Evolutionary conservation across 345 rosid species (phyloP), one percentile per base, ranked within the genome.

Genomic region (Hevea brasiliensis): DNA sequence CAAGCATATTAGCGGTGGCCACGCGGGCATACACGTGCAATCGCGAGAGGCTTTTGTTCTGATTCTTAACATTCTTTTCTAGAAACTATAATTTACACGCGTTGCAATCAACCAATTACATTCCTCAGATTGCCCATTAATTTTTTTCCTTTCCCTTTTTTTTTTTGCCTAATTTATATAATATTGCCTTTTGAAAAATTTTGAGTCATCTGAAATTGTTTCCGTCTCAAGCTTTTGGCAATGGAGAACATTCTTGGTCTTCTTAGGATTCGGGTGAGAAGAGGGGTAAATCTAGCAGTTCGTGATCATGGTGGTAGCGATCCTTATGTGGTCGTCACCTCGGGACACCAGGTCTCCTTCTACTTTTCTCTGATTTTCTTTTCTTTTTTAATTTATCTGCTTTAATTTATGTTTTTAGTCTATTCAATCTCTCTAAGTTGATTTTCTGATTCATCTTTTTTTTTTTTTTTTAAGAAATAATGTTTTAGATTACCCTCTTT

Each of bases 251-350:
- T 81, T 21, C 69, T 84, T 12, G 84, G 86, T 5, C 82, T 84
- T 61, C 81, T 84, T 41, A 78, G 61, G 57, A 59, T 84, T 51
- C 57, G 62, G 29, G 78, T 84, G 7, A 44, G 51, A 20, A 63
- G 74, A 67, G 86, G 86, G 71, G 53, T 56, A 40, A 73, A 84
- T 73, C 84, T 81, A 55, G 84, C 82, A 12, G 67, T 78, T 35
- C 84, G 86, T 8, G 86, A 84, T 67, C 54, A 77, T 23, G 73
- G 79, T 55, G 57, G 57, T 67, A 81, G 84, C 41, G 86, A 84
- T 53, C 86, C 86, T 57, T 84, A 81, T 66, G 84, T 73, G 55
- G 76, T 76, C 70, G 29, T 84, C 73, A 68, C 72, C 47, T 67
- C 68, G 79, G 80, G 74, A 10, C 50, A 64, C 8, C 79, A 76